Base-by-base conservation (phyloP, 768 basidiomycete species). In the Leucosporidium scottii region DNA sequence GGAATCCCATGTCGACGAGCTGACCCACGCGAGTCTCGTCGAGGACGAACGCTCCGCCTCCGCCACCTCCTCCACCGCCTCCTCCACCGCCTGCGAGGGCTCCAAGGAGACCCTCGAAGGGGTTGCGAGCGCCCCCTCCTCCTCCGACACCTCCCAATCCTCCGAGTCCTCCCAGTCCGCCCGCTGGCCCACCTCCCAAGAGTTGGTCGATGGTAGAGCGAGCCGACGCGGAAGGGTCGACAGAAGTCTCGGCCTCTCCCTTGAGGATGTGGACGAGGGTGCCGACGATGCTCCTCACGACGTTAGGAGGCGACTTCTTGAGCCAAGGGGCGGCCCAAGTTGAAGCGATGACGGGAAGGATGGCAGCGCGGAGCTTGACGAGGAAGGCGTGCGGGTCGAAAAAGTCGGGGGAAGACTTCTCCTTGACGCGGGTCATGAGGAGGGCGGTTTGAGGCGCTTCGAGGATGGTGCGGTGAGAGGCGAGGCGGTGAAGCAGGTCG, bases 1-100 rank as follows among this genome's bases (percentile, higher is more conserved):
- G 85, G 81, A 98, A 99, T 56, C 96, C 96, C 96, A 99, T 98
- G 74, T 98, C 96, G 15, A 85, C 87, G 63, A 98, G 82, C 74
- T 91, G 88, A 60, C 85, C 84, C 62, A 97, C 85, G 47, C 87
- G 85, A 56, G 82, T 82, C 76, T 93, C 91, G 76, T 91, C 89
- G 0, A 44, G 44, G 25, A 17, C 17, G 59, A 48, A 48, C 3
- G 31, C 30, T 57, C 55, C 25, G 12, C 55, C 30, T 25, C 21
- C 34, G 4, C 34, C 34, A 34, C 34, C 30, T 57, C 28, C 18
- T 28, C 28, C 28, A 0, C 21, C 18, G 18, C 55, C 55, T 21
- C 55, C 55, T 23, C 55, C 55, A 3, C 17, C 13, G 10, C 50
- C 50, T 9, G 5, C 50, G 30, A 59, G 61, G 50, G 54, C 66